Evolutionary conservation across 768 basidiomycete genomes (phyloP), one percentile per base, ranked within the genome.

Genomic region (Tylopilus sp.): DNA sequence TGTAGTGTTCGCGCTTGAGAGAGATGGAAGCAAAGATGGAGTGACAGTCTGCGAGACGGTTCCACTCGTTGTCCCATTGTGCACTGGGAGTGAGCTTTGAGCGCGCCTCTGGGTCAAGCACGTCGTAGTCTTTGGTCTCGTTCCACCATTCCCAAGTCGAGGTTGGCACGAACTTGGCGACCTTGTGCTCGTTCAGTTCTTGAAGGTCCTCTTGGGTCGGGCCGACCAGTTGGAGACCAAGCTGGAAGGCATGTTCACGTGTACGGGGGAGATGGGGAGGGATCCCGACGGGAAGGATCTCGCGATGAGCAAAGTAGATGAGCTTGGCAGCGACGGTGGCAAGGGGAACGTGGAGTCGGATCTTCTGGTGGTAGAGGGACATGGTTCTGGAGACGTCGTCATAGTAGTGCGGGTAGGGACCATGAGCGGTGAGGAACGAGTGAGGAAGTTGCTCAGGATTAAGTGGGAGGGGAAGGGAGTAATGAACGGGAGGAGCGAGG

Each of bases 401-500:
- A 48, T 71, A 75, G 56, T 81, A 80, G 19, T 74, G 63, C 1
- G 79, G 83, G 57, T 76, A 84, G 22, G 63, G 64, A 0, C 81
- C 80, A 44, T 81, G 79, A 0, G 58, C 65, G 4, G 74, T 73
- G 25, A 61, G 42, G 43, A 74, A 55, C 2, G 75, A 71, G 47
- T 64, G 60, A 26, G 68, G 61, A 17, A 44, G 55, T 16, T 61
- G 54, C 3, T 47, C 37, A 25, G 46, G 37, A 52, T 57, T 56
- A 46, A 51, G 48, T 1, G 59, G 47, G 29, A 83, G 72, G 0
- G 87, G 86, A 31, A 89, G 69, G 49, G 66, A 29, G 61, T 77
- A 83, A 62, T 87, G 83, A 50, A 79, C 72, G 16, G 85, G 81
- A 0, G 88, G 86, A 1, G 84, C 84, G 37, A 79, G 72, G 34